Conservation (phyloP, 164 flowering plant genomes). For the Cinnamomum micranthum region DNA sequence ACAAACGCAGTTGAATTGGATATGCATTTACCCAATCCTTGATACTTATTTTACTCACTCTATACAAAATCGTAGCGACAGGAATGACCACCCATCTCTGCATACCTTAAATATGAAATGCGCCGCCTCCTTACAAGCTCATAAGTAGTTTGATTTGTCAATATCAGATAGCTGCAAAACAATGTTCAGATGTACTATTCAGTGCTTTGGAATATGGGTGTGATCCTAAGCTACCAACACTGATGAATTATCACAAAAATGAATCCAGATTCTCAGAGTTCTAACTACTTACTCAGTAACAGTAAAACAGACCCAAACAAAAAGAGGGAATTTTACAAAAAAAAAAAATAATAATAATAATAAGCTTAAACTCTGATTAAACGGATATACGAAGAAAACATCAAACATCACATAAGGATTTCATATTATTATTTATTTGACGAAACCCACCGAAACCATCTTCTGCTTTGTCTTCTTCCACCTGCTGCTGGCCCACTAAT, state of each 20-base stretch:
- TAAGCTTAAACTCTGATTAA: too few species aligned
- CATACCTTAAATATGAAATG: constrained; percentile 31
- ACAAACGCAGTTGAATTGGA: too few species aligned
- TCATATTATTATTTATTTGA: too few species aligned
- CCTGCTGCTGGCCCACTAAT: too few species aligned
- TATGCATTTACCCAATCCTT: too few species aligned
- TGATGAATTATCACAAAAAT: neutral
- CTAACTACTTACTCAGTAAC: neutral
- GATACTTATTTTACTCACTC: neutral
- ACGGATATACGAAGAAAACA: too few species aligned
- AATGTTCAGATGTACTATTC: constrained; percentile 5
- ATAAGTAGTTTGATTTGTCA: constrained; percentile 91
- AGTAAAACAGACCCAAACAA: neutral
- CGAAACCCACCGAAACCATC: too few species aligned
- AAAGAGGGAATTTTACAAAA: neutral
- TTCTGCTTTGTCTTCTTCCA: too few species aligned
- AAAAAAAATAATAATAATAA: constrained; percentile 1
- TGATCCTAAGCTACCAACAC: neutral
- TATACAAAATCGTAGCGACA: neutral
- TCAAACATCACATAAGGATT: neutral
- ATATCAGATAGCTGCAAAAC: constrained; percentile 65
- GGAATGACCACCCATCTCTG: neutral
- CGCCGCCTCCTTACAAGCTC: constrained; percentile 87
- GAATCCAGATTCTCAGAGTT: neutral
- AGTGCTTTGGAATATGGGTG: neutral